These are phyloP conservation scores for Aspergillus incahuasiensis DNA, from an alignment of 495 filamentous ascomycete genomes.

Conservation along the genomic window DNA sequence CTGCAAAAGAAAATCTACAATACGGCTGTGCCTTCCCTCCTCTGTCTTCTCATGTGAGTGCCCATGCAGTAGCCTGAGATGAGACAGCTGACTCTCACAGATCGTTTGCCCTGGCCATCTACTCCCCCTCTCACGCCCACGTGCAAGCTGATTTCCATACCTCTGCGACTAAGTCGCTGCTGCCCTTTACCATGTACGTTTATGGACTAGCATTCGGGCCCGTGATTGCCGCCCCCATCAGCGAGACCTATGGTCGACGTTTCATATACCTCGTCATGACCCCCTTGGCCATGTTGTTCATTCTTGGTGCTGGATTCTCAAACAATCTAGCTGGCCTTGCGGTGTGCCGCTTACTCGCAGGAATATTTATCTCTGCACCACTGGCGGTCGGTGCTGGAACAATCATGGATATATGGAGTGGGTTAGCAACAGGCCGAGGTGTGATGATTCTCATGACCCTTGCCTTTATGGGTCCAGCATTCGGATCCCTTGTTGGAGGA, in stretches of 20 bases:
- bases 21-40: too few relatives aligned
- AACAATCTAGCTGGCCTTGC: too few relatives aligned
- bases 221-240: constrained; percentile 40
- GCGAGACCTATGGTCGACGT: constrained; percentile 55
- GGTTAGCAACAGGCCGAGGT: constrained; percentile 3
- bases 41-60: too few relatives aligned
- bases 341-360: constrained; percentile 38
- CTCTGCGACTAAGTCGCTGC: neutral
- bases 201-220: neutral
- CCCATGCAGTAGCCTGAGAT: too few relatives aligned
- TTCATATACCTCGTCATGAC: constrained; percentile 41
- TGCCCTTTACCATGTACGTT: neutral
- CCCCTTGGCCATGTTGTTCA: too few relatives aligned
- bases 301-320: too few relatives aligned
- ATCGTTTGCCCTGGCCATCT: too few relatives aligned
- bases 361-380: constrained; percentile 39
- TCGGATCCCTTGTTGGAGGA: too few relatives aligned
- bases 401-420: constrained; percentile 40
- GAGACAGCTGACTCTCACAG: too few relatives aligned
- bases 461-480: too few relatives aligned
- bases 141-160: neutral
- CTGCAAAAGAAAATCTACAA: too few relatives aligned
- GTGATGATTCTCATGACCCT: too few relatives aligned
- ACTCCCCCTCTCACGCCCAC: neutral
- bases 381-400: constrained; percentile 36